Percentiles rank a stretch among this genome's conserved stretches.
These are phyloP conservation scores for Balakata baccata DNA, from an alignment of 345 rosid genomes.

Conservation along the genomic window DNA sequence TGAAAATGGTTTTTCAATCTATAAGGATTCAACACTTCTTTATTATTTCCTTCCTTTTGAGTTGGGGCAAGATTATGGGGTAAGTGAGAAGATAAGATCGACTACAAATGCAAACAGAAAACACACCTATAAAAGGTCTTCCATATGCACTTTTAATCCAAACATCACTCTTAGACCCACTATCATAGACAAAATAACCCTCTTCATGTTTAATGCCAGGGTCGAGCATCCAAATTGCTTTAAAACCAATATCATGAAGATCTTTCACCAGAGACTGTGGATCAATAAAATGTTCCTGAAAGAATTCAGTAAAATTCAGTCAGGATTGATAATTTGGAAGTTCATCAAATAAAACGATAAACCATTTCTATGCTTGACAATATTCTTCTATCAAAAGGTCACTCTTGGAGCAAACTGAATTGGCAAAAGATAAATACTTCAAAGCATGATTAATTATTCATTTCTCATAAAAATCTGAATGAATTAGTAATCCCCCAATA, in stretches of 20 bases:
- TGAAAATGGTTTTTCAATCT: slow-evolving; percentile 28
- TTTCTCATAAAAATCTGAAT: background rate
- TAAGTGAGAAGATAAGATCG: slow-evolving; percentile 3
- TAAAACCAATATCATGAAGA: slow-evolving; percentile 66
- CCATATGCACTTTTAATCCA: slow-evolving; percentile 75
- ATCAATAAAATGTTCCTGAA: slow-evolving; percentile 64
- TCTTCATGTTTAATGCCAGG: slow-evolving; percentile 86
- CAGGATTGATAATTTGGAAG: background rate
- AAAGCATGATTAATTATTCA: background rate
- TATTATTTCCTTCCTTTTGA: background rate
- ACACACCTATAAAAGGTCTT: slow-evolving; percentile 58
- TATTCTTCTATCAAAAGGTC: slow-evolving; percentile 4
- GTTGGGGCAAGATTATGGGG: background rate
- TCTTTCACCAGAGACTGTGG: slow-evolving; percentile 57
- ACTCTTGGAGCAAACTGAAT: background rate
- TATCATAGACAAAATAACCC: slow-evolving; percentile 62
- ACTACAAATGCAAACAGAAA: slow-evolving; percentile 5
- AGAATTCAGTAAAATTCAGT: slow-evolving; percentile 7
- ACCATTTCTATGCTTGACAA: background rate
- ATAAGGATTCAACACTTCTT: background rate
- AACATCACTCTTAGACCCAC: slow-evolving; percentile 55
- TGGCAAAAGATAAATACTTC: background rate
- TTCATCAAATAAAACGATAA: background rate
- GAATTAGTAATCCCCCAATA: background rate
- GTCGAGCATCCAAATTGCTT: slow-evolving; percentile 96